Evolutionary conservation across 345 rosid species (phyloP).

Genomic region (Pistacia atlantica): DNA sequence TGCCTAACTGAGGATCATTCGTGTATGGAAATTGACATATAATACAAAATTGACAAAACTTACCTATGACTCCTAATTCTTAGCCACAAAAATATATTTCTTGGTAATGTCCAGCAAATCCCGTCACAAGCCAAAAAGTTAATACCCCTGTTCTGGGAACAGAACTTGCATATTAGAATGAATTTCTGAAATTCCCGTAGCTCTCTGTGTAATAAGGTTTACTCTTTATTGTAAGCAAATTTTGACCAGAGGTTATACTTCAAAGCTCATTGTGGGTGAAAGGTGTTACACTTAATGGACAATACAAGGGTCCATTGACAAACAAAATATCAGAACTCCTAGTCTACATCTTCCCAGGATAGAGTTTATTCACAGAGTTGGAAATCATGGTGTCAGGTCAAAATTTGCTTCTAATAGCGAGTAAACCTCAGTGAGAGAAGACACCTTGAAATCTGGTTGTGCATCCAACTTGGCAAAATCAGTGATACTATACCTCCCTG

Average conservation of each 20-base stretch:
- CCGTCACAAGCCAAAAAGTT: not conserved
- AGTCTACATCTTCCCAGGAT: not conserved
- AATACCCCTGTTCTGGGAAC: not conserved
- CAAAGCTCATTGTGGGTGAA: not conserved
- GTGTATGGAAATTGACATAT: not conserved
- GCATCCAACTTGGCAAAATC: slow-evolving; percentile 53
- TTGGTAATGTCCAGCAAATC: not conserved
- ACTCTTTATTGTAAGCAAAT: not conserved
- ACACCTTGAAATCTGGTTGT: slow-evolving; percentile 78
- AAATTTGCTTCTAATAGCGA: slow-evolving; percentile 67
- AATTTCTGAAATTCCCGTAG: not conserved
- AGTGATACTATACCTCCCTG: slow-evolving; percentile 55
- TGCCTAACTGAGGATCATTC: not conserved
- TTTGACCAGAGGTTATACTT: not conserved
- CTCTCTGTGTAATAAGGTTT: not conserved
- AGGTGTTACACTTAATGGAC: not conserved
- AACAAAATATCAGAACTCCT: not conserved
- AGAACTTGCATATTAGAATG: not conserved
- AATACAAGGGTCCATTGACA: not conserved
- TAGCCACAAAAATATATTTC: not conserved
- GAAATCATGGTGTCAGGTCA: slow-evolving; percentile 52
- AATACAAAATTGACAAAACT: not conserved
- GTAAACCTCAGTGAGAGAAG: slow-evolving; percentile 59
- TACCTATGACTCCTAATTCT: not conserved
- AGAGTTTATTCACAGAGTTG: not conserved